These are phyloP conservation scores for Suillus occidentalis DNA, from an alignment of 768 basidiomycete genomes.

Conservation along the genomic window DNA sequence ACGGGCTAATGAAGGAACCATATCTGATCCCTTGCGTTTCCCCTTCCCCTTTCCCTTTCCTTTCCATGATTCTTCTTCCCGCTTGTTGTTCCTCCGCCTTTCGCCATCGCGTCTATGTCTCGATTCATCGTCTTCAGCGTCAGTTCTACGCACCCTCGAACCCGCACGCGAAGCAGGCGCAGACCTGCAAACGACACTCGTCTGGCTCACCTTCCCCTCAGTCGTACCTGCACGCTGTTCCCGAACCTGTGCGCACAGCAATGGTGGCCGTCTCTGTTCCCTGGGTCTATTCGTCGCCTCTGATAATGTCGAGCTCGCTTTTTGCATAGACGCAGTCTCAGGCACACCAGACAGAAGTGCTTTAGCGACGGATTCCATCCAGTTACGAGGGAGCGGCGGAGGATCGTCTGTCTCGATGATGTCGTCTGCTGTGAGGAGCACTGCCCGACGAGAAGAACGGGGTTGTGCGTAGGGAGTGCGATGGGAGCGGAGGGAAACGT, in stretches of 20 bases:
- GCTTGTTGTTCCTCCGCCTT: constrained; percentile 24
- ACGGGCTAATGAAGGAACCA: constrained; percentile 62
- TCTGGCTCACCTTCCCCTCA: constrained; percentile 44
- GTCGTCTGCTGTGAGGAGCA: constrained; percentile 36
- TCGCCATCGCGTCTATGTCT: constrained; percentile 18
- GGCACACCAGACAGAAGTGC: constrained; percentile 54
- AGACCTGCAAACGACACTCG: constrained; percentile 65
- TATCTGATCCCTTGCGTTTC: constrained; percentile 33
- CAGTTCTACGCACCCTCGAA: constrained; percentile 39
- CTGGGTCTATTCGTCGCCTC: constrained; percentile 26
- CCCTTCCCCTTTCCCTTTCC: constrained; percentile 26
- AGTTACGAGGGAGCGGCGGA: constrained; percentile 66
- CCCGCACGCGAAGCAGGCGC: constrained; percentile 64
- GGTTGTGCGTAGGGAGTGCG: constrained; percentile 33
- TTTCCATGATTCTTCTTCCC: constrained; percentile 19
- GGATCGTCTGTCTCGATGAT: constrained; percentile 22
- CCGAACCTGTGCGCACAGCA: constrained; percentile 35
- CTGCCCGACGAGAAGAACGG: constrained; percentile 17
- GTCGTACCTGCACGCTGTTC: constrained; percentile 28
- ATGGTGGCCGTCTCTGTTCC: constrained; percentile 29
- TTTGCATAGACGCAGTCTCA: constrained; percentile 26
- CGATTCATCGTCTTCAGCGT: constrained; percentile 21
- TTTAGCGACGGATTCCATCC: constrained; percentile 70
- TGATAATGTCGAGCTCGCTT: constrained; percentile 22
- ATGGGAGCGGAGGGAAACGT: constrained; percentile 35